A percentile compares a stretch with the other conserved stretches of the same genome.
Conservation (phyloP, 2,329 filamentous ascomycete species). For the Colletotrichum scovillei region DNA sequence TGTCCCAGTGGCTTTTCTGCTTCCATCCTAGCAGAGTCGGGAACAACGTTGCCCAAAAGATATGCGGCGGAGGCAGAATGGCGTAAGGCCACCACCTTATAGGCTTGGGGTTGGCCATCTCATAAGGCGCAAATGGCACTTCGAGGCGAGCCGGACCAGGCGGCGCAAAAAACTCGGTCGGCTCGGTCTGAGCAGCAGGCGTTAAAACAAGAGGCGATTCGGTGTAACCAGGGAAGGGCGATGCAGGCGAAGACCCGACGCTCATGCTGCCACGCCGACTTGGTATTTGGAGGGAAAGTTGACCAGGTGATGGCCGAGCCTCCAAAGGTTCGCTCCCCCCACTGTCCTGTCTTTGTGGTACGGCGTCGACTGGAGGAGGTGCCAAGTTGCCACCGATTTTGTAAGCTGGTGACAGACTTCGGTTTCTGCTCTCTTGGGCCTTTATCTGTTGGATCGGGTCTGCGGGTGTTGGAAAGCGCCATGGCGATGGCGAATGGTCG, state of each 20-base stretch:
- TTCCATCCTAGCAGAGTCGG: conserved; percentile 87
- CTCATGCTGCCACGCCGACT: conserved; percentile 55
- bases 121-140: conserved; percentile 60
- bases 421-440: conserved; percentile 38
- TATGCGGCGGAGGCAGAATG: conserved; percentile 76
- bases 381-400: conserved; percentile 54
- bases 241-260: conserved; percentile 59
- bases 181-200: conserved; percentile 52
- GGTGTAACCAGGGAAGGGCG: conserved; percentile 76
- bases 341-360: conserved; percentile 19
- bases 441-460: conserved; percentile 25
- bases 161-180: conserved; percentile 68
- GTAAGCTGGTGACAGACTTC: conserved; percentile 46
- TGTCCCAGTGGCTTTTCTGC: conserved; percentile 87
- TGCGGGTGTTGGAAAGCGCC: conserved; percentile 19
- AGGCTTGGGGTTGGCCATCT: conserved; percentile 53
- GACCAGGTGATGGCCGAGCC: conserved; percentile 16
- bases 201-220: conserved; percentile 65
- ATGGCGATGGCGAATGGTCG: conserved; percentile 31
- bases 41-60: conserved; percentile 81
- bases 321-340: conserved; percentile 12
- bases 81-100: conserved; percentile 86
- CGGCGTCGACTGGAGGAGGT: conserved; percentile 48
- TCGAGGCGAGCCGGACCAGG: conserved; percentile 52
- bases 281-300: conserved; percentile 60